These are phyloP conservation scores for Leishmania martiniquensis DNA, from an alignment of 208 protist species.

Conservation along the genomic window DNA sequence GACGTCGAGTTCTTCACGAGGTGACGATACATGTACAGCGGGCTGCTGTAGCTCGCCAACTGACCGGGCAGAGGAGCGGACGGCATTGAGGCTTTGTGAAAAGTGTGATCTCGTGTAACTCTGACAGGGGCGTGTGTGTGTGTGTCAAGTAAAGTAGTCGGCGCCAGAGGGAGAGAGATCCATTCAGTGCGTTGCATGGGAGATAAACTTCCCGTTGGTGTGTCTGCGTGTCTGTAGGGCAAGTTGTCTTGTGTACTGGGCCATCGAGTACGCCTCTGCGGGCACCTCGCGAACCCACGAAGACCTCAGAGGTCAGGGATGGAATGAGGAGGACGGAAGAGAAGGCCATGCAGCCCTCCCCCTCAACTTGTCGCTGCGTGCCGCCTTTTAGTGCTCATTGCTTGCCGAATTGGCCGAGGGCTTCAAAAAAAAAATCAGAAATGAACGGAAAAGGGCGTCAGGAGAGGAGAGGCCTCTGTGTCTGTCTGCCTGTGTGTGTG, in stretches of 20 bases:
- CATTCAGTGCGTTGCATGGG: background rate
- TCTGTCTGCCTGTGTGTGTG: too few species aligned
- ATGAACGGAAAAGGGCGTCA: too few species aligned
- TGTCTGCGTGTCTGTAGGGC: background rate
- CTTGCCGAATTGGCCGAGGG: too few species aligned
- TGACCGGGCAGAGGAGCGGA: constrained; percentile 66
- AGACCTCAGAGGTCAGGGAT: background rate
- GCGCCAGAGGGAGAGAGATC: background rate
- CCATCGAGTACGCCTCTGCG: background rate
- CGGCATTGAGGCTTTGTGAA: constrained; percentile 49
- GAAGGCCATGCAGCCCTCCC: background rate
- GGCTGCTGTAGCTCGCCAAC: constrained; percentile 62
- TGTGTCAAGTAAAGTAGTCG: background rate
- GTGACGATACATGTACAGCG: constrained; percentile 80
- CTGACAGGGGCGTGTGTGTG: background rate
- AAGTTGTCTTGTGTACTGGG: background rate
- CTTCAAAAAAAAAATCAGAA: too few species aligned
- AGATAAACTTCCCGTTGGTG: background rate
- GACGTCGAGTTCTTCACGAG: constrained; percentile 77
- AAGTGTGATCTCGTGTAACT: background rate
- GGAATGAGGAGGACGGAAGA: background rate
- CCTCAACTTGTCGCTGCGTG: too few species aligned
- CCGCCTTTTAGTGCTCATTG: too few species aligned
- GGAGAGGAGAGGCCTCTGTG: too few species aligned
- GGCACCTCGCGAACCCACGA: background rate